These are phyloP conservation scores for Sisymbrium irio DNA, from an alignment of 345 rosid species.

Conservation along the genomic window DNA sequence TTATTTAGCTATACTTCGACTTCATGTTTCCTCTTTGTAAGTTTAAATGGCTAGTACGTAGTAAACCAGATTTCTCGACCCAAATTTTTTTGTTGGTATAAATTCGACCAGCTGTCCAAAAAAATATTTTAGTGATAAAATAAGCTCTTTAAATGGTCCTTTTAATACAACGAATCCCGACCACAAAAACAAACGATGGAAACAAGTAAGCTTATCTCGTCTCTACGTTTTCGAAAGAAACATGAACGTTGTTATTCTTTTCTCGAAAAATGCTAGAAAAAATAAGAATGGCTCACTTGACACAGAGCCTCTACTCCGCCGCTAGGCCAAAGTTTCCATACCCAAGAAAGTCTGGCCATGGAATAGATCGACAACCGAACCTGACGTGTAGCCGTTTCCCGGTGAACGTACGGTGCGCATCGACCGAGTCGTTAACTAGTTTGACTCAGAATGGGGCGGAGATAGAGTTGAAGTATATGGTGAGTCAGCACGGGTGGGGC, in stretches of 20 bases:
- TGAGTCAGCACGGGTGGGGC: conserved; percentile 61
- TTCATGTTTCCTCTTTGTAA: neutral
- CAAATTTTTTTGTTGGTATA: too few species aligned
- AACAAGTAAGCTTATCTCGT: conserved; percentile 16
- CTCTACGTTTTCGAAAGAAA: conserved; percentile 7
- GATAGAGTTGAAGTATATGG: conserved; percentile 37
- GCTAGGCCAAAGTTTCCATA: conserved; percentile 16
- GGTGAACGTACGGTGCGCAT: conserved; percentile 27
- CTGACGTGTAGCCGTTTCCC: conserved; percentile 16
- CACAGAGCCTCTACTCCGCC: conserved; percentile 32
- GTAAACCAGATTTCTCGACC: too few species aligned
- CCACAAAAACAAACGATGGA: conserved; percentile 22
- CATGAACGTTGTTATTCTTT: neutral
- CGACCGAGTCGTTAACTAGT: conserved; percentile 26
- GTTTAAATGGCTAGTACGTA: too few species aligned
- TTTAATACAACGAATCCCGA: neutral
- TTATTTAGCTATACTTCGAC: neutral
- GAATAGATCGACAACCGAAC: neutral
- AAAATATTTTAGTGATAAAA: too few species aligned
- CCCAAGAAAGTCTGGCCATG: neutral
- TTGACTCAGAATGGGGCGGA: conserved; percentile 20
- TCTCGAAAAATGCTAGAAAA: conserved; percentile 10
- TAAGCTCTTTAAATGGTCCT: too few species aligned
- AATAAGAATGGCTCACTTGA: conserved; percentile 39
- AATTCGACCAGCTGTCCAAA: too few species aligned